These are phyloP conservation scores for Phellinidium pouzarii DNA, from an alignment of 1,284 basidiomycete genomes.

Conservation along the genomic window DNA sequence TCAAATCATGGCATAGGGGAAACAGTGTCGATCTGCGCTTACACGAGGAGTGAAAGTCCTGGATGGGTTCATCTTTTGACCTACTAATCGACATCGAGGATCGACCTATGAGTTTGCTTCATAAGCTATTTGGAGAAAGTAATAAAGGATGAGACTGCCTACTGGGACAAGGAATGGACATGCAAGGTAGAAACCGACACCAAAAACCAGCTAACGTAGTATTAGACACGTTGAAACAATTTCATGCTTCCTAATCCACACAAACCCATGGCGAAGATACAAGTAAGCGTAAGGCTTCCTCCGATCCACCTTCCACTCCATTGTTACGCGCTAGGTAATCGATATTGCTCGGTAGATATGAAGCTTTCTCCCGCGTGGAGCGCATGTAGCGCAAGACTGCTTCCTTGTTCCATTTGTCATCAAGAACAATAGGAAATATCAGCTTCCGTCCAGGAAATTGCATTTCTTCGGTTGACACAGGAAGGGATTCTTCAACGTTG, in stretches of 20 bases:
- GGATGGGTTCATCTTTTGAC: slow-evolving; percentile 63
- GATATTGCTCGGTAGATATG: slow-evolving; percentile 63
- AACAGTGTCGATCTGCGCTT: slow-evolving; percentile 20
- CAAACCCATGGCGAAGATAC: slow-evolving; percentile 44
- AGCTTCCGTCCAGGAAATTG: slow-evolving; percentile 46
- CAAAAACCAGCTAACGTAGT: slow-evolving; percentile 43
- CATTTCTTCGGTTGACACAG: slow-evolving; percentile 34
- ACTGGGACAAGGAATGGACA: slow-evolving; percentile 58
- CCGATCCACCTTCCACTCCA: slow-evolving; percentile 41
- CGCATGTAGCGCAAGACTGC: slow-evolving; percentile 53
- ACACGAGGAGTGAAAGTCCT: slow-evolving; percentile 54
- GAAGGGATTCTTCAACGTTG: slow-evolving; percentile 33
- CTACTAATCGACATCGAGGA: slow-evolving; percentile 51
- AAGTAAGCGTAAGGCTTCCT: slow-evolving; percentile 42
- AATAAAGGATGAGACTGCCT: slow-evolving; percentile 21
- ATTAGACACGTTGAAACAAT: neutral
- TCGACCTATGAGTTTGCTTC: slow-evolving; percentile 40
- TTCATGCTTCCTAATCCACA: neutral
- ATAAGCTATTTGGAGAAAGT: neutral
- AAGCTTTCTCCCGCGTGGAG: slow-evolving; percentile 47
- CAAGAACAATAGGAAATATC: slow-evolving; percentile 55
- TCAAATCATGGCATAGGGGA: too few relatives aligned
- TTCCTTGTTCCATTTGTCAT: slow-evolving; percentile 52
- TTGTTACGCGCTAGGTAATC: slow-evolving; percentile 63
- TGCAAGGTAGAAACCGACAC: slow-evolving; percentile 55